Evolutionary conservation across 1,284 basidiomycete species (phyloP).

Genomic region (Trametes pubescens): DNA sequence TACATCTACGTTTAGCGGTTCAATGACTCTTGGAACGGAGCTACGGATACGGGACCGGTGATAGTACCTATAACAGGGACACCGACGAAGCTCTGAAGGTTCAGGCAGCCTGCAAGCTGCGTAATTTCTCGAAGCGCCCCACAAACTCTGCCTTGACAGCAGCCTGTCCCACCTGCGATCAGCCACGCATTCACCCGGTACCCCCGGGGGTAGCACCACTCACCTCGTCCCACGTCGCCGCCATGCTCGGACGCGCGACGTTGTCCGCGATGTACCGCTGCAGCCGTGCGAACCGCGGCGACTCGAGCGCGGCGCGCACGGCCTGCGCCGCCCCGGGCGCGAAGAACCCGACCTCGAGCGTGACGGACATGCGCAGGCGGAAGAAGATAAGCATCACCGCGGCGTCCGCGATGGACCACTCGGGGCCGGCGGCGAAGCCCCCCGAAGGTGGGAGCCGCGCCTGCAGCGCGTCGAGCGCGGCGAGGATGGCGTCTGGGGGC

Average conservation of each 20-base stretch:
- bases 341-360: conserved; percentile 41
- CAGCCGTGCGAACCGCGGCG: conserved; percentile 41
- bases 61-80: too few species aligned
- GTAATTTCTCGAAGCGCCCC: background rate
- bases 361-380: conserved; percentile 36
- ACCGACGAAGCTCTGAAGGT: background rate
- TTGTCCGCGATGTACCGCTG: conserved; percentile 41
- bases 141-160: background rate
- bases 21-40: too few species aligned
- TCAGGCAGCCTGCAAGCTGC: background rate
- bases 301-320: conserved; percentile 36
- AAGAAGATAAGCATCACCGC: conserved; percentile 51
- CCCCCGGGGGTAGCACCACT: conserved; percentile 7
- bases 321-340: conserved; percentile 37
- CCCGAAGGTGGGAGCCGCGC: conserved; percentile 40
- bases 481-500: conserved; percentile 49
- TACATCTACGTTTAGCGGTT: too few species aligned
- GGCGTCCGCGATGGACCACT: conserved; percentile 61
- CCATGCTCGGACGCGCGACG: conserved; percentile 41
- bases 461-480: conserved; percentile 44
- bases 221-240: conserved; percentile 44
- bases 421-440: conserved; percentile 39
- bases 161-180: background rate
- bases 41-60: too few species aligned
- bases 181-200: background rate